Percentiles rank a stretch among this genome's conserved stretches.
Conservation (phyloP, 2,329 filamentous ascomycete genomes). For the Dissoconium aciculare region DNA sequence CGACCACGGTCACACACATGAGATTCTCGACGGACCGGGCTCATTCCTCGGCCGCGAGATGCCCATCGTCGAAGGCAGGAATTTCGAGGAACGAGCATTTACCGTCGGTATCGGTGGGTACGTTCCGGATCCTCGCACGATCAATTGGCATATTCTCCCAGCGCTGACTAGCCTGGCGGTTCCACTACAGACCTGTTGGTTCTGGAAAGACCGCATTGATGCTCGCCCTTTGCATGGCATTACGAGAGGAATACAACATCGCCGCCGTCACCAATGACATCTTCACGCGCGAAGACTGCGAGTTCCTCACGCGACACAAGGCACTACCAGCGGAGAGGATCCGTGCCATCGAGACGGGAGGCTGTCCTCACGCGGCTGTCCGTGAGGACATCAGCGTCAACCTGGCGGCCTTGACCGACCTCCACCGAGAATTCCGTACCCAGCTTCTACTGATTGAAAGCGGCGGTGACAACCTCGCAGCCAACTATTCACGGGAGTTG, state of each 20-base stretch:
- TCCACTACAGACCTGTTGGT: slow-evolving; percentile 59
- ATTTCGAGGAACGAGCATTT: slow-evolving; percentile 81
- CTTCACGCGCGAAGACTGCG: slow-evolving; percentile 93
- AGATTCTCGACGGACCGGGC: slow-evolving; percentile 86
- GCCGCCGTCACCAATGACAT: slow-evolving; percentile 98
- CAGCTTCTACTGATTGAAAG: slow-evolving; percentile 89
- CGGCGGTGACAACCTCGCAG: slow-evolving; percentile 89
- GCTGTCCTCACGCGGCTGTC: slow-evolving; percentile 91
- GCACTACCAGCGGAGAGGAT: slow-evolving; percentile 75
- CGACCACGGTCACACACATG: slow-evolving; percentile 88
- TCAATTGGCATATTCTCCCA: not conserved
- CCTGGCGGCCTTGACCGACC: slow-evolving; percentile 76
- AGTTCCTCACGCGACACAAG: slow-evolving; percentile 78
- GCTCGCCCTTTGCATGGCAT: slow-evolving; percentile 75
- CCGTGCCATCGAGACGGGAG: slow-evolving; percentile 91
- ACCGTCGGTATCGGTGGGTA: slow-evolving; percentile 97
- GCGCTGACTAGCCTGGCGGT: not conserved
- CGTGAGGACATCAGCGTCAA: slow-evolving; percentile 94
- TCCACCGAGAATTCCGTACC: slow-evolving; percentile 64
- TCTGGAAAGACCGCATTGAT: slow-evolving; percentile 96
- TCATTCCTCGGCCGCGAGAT: slow-evolving; percentile 82
- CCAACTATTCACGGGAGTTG: slow-evolving; percentile 88
- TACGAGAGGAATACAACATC: slow-evolving; percentile 69
- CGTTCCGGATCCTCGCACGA: no score
- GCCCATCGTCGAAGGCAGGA: slow-evolving; percentile 76